A percentile compares a stretch with the other conserved stretches of the same genome.
These are phyloP conservation scores for Mucor plumbeus DNA, from an alignment of 371 early-diverging fungal species.

Conservation along the genomic window DNA sequence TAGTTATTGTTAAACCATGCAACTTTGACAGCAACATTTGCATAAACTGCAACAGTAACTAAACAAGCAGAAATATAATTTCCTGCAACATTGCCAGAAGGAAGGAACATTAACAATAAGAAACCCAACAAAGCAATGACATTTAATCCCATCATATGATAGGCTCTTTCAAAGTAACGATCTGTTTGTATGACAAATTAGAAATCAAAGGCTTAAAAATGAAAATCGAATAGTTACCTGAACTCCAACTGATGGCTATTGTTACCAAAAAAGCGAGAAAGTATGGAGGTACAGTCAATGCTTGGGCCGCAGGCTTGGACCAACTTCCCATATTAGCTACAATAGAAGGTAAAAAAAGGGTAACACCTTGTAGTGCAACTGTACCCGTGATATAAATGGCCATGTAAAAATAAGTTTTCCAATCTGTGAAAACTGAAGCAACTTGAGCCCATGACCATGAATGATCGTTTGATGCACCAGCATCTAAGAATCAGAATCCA, in stretches of 20 bases:
- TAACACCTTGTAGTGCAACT: slow-evolving; percentile 47
- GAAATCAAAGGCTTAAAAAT: too few species aligned
- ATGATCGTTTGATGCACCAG: slow-evolving; percentile 46
- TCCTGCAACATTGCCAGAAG: slow-evolving; percentile 19
- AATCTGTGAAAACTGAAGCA: slow-evolving; percentile 45
- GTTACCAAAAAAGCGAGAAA: slow-evolving; percentile 31
- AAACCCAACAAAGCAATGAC: slow-evolving; percentile 31
- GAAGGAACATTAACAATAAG: slow-evolving; percentile 36
- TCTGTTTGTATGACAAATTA: slow-evolving; percentile 12
- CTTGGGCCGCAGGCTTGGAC: slow-evolving; percentile 41
- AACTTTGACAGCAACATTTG: slow-evolving; percentile 44
- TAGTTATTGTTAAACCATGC: slow-evolving; percentile 48
- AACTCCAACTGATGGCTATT: slow-evolving; percentile 37
- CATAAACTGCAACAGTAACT: slow-evolving; percentile 37
- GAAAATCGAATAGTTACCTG: slow-evolving; percentile 21
- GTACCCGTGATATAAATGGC: slow-evolving; percentile 47
- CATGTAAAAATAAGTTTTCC: slow-evolving; percentile 46
- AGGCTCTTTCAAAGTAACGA: slow-evolving; percentile 31
- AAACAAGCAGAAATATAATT: slow-evolving; percentile 37
- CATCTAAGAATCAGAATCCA: slow-evolving; percentile 28
- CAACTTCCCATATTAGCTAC: slow-evolving; percentile 41
- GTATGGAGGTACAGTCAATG: slow-evolving; percentile 48
- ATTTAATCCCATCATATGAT: slow-evolving; percentile 38
- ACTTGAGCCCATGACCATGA: slow-evolving; percentile 51
- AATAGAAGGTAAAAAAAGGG: slow-evolving; percentile 44